Conservation (phyloP, 202 grass and related monocot genomes). For the Setaria italica region DNA sequence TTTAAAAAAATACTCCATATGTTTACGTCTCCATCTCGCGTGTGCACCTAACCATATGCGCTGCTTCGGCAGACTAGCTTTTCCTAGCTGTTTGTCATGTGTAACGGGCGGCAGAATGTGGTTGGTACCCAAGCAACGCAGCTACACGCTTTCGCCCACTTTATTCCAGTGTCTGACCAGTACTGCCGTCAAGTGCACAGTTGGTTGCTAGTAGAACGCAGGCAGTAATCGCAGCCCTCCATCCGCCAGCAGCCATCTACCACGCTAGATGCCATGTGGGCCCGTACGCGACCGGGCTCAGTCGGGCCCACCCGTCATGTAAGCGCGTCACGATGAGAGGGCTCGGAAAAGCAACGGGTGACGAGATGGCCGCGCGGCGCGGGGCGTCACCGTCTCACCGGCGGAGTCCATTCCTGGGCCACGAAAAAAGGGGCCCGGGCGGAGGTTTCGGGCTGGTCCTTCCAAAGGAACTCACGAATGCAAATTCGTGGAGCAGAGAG, state of each 20-base stretch:
- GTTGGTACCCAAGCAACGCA: background rate
- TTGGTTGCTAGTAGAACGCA: background rate
- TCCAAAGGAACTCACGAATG: too few relatives aligned
- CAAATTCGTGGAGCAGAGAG: too few relatives aligned
- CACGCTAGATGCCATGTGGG: too few relatives aligned
- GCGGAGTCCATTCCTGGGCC: too few relatives aligned
- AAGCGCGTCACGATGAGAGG: background rate
- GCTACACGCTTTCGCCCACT: background rate
- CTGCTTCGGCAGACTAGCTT: background rate
- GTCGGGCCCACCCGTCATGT: background rate
- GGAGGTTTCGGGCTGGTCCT: too few relatives aligned
- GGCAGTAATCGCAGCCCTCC: background rate
- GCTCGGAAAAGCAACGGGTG: too few relatives aligned
- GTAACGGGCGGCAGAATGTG: slow-evolving; percentile 18
- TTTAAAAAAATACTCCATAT: background rate
- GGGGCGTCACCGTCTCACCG: too few relatives aligned
- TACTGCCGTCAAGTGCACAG: slow-evolving; percentile 16
- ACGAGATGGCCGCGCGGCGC: too few relatives aligned
- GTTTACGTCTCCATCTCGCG: background rate
- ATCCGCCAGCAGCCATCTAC: background rate
- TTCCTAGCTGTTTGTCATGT: slow-evolving; percentile 13
- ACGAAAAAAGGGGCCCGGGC: too few relatives aligned
- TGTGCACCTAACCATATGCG: background rate
- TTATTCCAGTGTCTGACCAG: slow-evolving; percentile 14
- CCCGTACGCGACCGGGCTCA: background rate